Conservation (phyloP, 495 filamentous ascomycete species). For the Penicillium subrubescens region DNA sequence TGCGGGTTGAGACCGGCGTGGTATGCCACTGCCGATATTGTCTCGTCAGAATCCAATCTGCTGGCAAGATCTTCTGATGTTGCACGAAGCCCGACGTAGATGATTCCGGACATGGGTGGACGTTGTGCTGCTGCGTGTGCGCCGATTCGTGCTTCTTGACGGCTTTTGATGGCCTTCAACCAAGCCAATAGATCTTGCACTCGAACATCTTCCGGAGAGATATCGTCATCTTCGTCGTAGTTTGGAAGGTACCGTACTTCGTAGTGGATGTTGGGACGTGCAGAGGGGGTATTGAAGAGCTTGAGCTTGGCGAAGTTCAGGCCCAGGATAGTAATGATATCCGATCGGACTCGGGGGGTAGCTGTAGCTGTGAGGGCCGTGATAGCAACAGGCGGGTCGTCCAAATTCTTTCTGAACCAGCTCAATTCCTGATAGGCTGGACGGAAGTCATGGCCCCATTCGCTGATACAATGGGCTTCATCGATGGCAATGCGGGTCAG, state of each 20-base stretch:
- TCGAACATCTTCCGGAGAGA: conserved; percentile 41
- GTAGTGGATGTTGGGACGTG: conserved; percentile 85
- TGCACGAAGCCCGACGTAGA: conserved; percentile 81
- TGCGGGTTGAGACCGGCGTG: conserved; percentile 50
- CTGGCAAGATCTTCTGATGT: conserved; percentile 74
- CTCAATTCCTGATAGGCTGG: conserved; percentile 84
- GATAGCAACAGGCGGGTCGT: conserved; percentile 82
- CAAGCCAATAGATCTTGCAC: conserved; percentile 71
- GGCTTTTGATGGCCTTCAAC: conserved; percentile 68
- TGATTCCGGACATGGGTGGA: conserved; percentile 77
- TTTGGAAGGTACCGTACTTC: conserved; percentile 85
- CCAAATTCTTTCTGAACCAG: conserved; percentile 77
- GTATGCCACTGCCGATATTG: conserved; percentile 51
- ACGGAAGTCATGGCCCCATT: conserved; percentile 99
- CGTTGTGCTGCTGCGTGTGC: conserved; percentile 49
- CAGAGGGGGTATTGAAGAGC: conserved; percentile 77
- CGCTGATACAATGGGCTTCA: conserved; percentile 95
- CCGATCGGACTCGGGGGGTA: conserved; percentile 72
- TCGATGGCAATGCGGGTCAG: conserved; percentile 86
- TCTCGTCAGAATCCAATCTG: conserved; percentile 32
- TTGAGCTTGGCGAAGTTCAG: conserved; percentile 63
- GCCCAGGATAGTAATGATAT: conserved; percentile 75
- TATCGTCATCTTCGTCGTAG: conserved; percentile 29
- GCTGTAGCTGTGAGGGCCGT: conserved; percentile 92
- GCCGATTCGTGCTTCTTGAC: conserved; percentile 53